Evolutionary conservation across 73 alveolate species (phyloP).

Genomic region (Paramecium caudatum): DNA sequence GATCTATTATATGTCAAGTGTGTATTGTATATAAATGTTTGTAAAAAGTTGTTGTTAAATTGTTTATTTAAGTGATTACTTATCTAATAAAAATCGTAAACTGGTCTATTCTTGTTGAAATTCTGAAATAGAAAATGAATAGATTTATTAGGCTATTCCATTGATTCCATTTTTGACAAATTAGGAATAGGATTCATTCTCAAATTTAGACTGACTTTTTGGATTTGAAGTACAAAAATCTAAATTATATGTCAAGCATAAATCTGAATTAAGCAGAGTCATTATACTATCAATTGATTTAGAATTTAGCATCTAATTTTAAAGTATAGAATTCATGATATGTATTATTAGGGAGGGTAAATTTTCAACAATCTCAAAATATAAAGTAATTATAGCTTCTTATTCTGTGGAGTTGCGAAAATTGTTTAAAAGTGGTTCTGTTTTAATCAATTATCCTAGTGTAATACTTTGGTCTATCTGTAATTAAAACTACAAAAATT

Average conservation of each 20-base stretch:
- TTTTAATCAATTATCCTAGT: conserved; percentile 27
- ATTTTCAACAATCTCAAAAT: neutral
- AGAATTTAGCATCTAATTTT: neutral
- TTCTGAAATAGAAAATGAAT: conserved; percentile 4
- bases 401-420: conserved; percentile 21
- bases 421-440: conserved; percentile 7
- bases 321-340: conserved; percentile 3
- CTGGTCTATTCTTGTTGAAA: neutral
- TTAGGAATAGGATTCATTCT: neutral
- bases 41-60: neutral
- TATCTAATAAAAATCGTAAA: neutral
- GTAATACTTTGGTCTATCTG: neutral
- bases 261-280: neutral
- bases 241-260: neutral
- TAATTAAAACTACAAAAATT: neutral
- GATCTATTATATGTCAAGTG: neutral
- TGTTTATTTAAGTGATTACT: neutral
- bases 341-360: neutral
- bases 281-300: neutral
- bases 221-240: neutral
- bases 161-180: neutral
- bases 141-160: conserved; percentile 10
- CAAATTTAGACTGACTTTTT: neutral
- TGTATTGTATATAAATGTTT: neutral
- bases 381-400: neutral